phyloP scores from a whole-genome alignment of 2,329 filamentous ascomycete species.

The Boeremia lycopersici region DNA sequence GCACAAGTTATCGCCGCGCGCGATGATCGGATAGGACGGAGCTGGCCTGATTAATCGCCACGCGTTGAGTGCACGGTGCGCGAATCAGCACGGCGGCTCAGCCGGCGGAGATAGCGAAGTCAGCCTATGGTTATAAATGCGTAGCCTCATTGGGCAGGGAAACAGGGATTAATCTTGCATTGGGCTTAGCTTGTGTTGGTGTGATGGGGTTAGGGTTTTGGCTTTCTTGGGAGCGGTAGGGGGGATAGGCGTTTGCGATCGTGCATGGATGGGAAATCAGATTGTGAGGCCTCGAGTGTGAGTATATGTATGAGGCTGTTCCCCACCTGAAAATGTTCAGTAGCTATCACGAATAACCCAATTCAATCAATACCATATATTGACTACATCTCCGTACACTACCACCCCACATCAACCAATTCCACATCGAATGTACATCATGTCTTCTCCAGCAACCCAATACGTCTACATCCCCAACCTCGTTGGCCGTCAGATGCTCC shows the following conservation, averaged over 20 bases:
- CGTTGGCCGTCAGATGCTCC: constrained; percentile 46
- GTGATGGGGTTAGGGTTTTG: constrained; percentile 28
- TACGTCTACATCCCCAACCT: constrained; percentile 50
- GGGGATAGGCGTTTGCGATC: constrained; percentile 19
- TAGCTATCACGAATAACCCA: constrained; percentile 9
- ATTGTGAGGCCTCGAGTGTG: constrained; percentile 5
- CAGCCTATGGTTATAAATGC: constrained; percentile 1
- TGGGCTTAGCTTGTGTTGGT: constrained; percentile 9
- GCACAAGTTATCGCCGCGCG: constrained; percentile 24
- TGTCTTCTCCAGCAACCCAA: constrained; percentile 39
- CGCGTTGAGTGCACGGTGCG: constrained; percentile 22
- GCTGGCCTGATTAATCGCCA: constrained; percentile 26
- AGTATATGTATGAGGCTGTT: constrained; percentile 17
- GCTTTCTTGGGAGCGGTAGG: constrained; percentile 13
- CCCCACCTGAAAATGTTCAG: constrained; percentile 8
- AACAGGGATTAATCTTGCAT: constrained; percentile 18
- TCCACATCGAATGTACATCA: constrained; percentile 21
- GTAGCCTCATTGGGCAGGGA: constrained; percentile 16
- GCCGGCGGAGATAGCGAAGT: constrained; percentile 14
- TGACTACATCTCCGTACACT: background rate
- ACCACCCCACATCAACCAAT: constrained; percentile 10
- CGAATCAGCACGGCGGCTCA: constrained; percentile 27
- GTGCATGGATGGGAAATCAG: constrained; percentile 10
- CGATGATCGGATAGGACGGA: constrained; percentile 25
- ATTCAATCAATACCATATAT: constrained; percentile 7